A percentile compares a stretch with the other conserved stretches of the same genome.
These are phyloP conservation scores for Penicillium sp. DNA, from an alignment of 2,329 filamentous ascomycete species.

Conservation along the genomic window DNA sequence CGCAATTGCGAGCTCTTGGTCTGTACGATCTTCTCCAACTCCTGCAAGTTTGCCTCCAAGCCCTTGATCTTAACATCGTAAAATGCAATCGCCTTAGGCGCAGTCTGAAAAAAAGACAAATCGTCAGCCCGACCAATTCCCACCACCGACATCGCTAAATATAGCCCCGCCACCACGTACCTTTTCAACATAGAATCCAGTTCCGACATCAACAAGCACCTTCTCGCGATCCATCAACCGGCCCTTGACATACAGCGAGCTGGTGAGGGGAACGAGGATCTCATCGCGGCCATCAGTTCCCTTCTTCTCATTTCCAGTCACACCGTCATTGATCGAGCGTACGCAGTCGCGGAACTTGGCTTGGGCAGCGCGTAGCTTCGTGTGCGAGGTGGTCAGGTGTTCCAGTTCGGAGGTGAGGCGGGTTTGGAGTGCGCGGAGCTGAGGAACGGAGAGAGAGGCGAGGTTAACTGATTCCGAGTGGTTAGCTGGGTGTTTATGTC, in stretches of 20 bases:
- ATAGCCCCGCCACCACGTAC: slow-evolving; percentile 40
- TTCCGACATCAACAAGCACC: slow-evolving; percentile 89
- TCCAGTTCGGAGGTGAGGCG: slow-evolving; percentile 95
- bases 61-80: slow-evolving; percentile 68
- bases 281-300: slow-evolving; percentile 36
- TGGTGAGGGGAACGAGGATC: slow-evolving; percentile 90
- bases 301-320: slow-evolving; percentile 41
- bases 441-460: slow-evolving; percentile 73
- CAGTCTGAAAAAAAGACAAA: slow-evolving; percentile 38
- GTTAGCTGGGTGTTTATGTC: slow-evolving; percentile 1
- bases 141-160: background rate
- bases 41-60: slow-evolving; percentile 62
- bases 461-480: slow-evolving; percentile 56
- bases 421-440: slow-evolving; percentile 89
- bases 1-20: slow-evolving; percentile 80
- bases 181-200: slow-evolving; percentile 94
- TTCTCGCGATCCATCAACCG: slow-evolving; percentile 69
- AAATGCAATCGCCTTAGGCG: slow-evolving; percentile 62
- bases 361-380: slow-evolving; percentile 85
- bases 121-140: background rate
- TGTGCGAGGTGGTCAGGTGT: slow-evolving; percentile 85
- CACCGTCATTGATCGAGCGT: slow-evolving; percentile 65
- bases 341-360: slow-evolving; percentile 90
- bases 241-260: slow-evolving; percentile 89
- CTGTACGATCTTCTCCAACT: slow-evolving; percentile 66